Base-by-base conservation (phyloP, 2,329 filamentous ascomycete genomes). In the Colletotrichum godetiae region DNA sequence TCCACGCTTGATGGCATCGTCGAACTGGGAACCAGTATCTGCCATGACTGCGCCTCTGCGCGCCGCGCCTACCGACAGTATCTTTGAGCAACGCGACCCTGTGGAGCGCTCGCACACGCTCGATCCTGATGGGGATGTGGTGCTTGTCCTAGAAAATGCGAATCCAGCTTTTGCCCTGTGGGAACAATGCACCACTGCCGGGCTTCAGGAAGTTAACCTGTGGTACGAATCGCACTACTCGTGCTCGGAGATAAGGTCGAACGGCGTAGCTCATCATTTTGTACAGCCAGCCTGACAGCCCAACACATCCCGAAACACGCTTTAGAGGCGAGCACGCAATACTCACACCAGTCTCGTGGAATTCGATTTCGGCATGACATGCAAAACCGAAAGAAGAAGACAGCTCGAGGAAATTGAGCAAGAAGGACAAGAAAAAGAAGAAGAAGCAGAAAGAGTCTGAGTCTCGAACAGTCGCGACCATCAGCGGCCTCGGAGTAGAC, bases 41-140 rank as follows among this genome's bases (percentile, higher is more conserved):
- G 37, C 37, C 37, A 46, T 46, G 37, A 6, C 15, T 46, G 15
- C 37, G 37, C 37, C 37, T 46, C 1, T 46, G 19, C 37, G 37
- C 37, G 7, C 37, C 37, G 37, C 37, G 37, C 37, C 37, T 46
- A 46, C 37, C 0, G 15, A 46, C 15, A 0, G 0, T 0, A 46
- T 46, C 24, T 56, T 56, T 19, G 1, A 13, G 53, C 27, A 56
- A 31, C 15, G 8, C 53, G 29, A 10, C 27, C 13, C 53, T n/a
- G 35, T 58, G 31, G 56, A 58, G 29, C 10, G 5, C 24, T 58
- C 11, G 19, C 31, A 67, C 24, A 24, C 31, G 33, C 31, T 67
- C 15, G 33, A 67, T 49, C 53, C 63, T 37, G 63, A 58, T 58
- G 53, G 63, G 12, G 63, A 67, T 19, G 53, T 67, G 11, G 4